These are phyloP conservation scores for Rhizoclosmatium globosum DNA, from an alignment of 192 early-diverging fungal genomes.

Conservation along the genomic window DNA sequence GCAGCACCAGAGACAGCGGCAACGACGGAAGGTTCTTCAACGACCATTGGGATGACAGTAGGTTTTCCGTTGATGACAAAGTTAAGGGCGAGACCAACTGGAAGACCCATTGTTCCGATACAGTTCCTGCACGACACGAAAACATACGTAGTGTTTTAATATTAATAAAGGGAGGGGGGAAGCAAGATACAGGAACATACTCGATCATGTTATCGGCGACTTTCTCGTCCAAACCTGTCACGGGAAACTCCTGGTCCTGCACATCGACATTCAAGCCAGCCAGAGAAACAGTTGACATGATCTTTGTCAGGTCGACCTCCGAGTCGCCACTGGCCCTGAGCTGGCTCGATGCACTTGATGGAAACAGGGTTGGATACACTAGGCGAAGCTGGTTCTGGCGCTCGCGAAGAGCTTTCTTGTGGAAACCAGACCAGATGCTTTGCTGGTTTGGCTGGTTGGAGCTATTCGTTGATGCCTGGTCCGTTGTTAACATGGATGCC, in stretches of 20 bases:
- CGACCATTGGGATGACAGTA: constrained; percentile 75
- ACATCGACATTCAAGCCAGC: constrained; percentile 38
- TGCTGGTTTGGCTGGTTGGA: neutral
- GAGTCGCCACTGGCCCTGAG: constrained; percentile 27
- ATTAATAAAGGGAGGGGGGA: constrained; percentile 19
- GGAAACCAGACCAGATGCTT: constrained; percentile 76
- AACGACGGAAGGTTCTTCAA: constrained; percentile 80
- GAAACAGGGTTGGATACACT: constrained; percentile 67
- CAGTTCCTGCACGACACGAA: constrained; percentile 13
- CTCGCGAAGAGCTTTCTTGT: constrained; percentile 77
- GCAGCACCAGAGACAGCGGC: constrained; percentile 83
- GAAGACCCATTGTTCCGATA: constrained; percentile 70
- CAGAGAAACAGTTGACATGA: constrained; percentile 23
- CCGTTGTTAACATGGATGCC: too few species aligned
- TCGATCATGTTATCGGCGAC: constrained; percentile 84
- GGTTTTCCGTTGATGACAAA: constrained; percentile 72
- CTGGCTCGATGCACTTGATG: neutral
- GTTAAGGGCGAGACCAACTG: constrained; percentile 79
- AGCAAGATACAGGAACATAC: neutral
- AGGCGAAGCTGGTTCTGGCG: constrained; percentile 70
- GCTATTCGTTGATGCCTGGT: too few species aligned
- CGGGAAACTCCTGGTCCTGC: constrained; percentile 61
- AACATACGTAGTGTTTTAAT: constrained; percentile 15
- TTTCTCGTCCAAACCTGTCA: constrained; percentile 68
- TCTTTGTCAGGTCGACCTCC: constrained; percentile 1